Base-by-base conservation (phyloP, 768 basidiomycete species). In the Tylopilus felleus region DNA sequence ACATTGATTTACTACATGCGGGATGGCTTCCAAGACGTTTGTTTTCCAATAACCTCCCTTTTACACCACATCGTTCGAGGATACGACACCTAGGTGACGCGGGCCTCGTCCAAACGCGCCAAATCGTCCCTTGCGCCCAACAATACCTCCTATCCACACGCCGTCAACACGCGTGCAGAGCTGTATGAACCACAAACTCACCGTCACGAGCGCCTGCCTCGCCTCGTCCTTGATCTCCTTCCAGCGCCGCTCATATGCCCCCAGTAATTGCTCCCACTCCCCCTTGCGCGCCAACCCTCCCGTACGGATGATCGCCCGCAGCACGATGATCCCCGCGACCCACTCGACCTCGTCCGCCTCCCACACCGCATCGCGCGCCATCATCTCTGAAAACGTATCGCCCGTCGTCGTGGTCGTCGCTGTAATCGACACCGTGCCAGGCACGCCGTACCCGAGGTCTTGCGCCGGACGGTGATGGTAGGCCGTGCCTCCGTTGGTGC, bases 151-250 rank as follows among this genome's bases (percentile, higher is more conserved):
- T 82, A 53, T 38, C 9, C 55, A 42, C 23, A 23, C 22, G 9
- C 1, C n/a, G 14, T 57, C 53, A 59, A 49, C 42, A 33, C 14
- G 17, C 8, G 36, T 6, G 23, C 14, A 8, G n/a, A 27, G n/a
- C n/a, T n/a, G n/a, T n/a, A n/a, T n/a, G 33, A 44, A 4, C 16
- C 19, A n/a, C 12, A 7, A n/a, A 13, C 77, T 60, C 41, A 81
- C 84, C 52, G 81, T 80, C 14, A 84, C 83, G 56, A 84, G 74
- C 1, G 78, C 77, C 65, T 85, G 84, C 55, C 84, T 70, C 14
- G 81, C 76, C 65, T 85, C 84, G 60, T 85, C 84, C 64, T 82
- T 82, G 55, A 85, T 85, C 64, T 85, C 84, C 63, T 85, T 85
- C 84, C 84, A 85, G 50, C 83, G 69, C n/a, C 77, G 72, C 61